phyloP scores from a whole-genome alignment of 495 filamentous ascomycete species.

The Tuber microsphaerosporum region DNA sequence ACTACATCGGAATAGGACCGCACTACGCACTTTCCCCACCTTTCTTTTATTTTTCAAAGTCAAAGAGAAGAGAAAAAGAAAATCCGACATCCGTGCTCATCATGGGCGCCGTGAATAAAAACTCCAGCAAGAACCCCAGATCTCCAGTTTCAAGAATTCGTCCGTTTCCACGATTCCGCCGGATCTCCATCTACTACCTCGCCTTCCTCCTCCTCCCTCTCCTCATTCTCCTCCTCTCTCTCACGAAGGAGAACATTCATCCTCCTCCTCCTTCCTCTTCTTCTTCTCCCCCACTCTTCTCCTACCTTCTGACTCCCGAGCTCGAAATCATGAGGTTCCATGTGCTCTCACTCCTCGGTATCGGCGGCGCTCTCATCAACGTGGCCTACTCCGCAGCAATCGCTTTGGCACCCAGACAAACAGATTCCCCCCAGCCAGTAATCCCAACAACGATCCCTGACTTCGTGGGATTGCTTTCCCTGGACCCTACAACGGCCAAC shows the following conservation, averaged over 20 bases:
- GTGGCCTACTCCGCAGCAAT: background rate
- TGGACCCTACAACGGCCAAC: background rate
- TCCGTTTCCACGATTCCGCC: background rate
- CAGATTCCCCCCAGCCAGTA: background rate
- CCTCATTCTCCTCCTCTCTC: background rate
- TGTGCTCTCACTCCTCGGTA: background rate
- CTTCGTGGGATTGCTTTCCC: background rate
- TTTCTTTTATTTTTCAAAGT: background rate
- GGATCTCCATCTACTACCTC: background rate
- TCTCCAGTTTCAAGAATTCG: background rate
- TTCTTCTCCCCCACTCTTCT: background rate
- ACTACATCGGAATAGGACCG: background rate
- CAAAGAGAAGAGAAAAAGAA: background rate
- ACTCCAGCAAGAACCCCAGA: background rate
- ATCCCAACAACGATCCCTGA: background rate
- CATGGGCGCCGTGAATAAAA: background rate
- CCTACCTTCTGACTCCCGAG: background rate
- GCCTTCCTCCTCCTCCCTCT: background rate
- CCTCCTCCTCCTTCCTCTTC: background rate
- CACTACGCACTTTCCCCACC: conserved; percentile 4
- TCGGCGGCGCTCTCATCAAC: background rate
- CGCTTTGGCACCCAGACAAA: background rate
- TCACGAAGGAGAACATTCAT: background rate
- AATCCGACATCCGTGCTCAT: background rate
- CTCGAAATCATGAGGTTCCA: conserved; percentile 1